These are phyloP conservation scores for Chalciporus piperatus DNA, from an alignment of 768 basidiomycete genomes.

Conservation along the genomic window DNA sequence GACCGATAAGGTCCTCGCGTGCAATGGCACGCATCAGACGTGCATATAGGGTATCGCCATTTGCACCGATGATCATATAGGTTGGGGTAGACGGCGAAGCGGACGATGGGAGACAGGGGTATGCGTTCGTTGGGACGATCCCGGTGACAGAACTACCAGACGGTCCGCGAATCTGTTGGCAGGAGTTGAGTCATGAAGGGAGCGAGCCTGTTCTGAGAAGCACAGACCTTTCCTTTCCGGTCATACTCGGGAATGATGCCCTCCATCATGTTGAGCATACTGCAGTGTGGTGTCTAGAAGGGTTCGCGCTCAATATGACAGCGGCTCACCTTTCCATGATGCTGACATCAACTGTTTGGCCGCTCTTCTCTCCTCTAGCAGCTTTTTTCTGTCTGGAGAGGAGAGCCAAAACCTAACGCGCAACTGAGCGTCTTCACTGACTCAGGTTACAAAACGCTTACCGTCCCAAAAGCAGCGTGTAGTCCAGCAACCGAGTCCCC, in stretches of 20 bases:
- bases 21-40: constrained; percentile 62
- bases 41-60: constrained; percentile 67
- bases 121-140: constrained; percentile 74
- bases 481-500: constrained; percentile 72
- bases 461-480: constrained; percentile 73
- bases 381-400: constrained; percentile 42
- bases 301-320: too few species aligned
- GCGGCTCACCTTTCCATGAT: constrained; percentile 60
- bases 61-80: constrained; percentile 71
- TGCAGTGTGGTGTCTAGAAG: constrained; percentile 17
- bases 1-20: constrained; percentile 57
- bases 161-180: constrained; percentile 58
- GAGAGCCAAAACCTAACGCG: constrained; percentile 55
- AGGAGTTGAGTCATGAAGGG: background rate
- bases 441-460: constrained; percentile 24
- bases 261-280: constrained; percentile 77
- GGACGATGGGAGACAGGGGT: constrained; percentile 56
- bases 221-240: constrained; percentile 58
- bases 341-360: constrained; percentile 71
- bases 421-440: background rate
- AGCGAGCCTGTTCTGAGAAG: background rate
- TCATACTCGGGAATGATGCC: constrained; percentile 75
- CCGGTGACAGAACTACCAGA: constrained; percentile 75
- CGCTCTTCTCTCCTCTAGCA: constrained; percentile 28
- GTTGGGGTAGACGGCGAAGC: constrained; percentile 40